phyloP scores from a whole-genome alignment of 441 rosid genomes.

The Rhodomyrtus psidioides region DNA sequence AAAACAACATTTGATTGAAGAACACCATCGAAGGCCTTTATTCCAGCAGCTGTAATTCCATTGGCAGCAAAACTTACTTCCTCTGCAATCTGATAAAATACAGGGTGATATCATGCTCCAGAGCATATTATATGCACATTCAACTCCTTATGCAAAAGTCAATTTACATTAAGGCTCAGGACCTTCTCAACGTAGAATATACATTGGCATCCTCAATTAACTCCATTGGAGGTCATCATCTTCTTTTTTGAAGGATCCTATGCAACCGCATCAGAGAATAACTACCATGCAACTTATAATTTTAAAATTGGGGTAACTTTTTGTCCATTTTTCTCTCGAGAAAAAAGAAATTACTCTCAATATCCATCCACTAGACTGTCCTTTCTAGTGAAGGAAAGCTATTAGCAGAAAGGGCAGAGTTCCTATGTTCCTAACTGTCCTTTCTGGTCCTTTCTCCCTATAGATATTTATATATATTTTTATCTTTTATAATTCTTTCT shows the following conservation, averaged over 20 bases:
- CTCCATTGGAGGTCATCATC: neutral
- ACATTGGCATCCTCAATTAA: neutral
- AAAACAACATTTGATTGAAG: constrained; percentile 72
- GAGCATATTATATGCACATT: neutral
- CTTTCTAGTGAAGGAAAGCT: no score
- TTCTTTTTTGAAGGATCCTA: neutral
- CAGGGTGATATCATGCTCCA: neutral
- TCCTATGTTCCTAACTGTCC: no score
- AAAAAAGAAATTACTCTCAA: neutral
- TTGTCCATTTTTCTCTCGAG: neutral
- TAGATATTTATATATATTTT: no score
- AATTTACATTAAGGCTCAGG: neutral
- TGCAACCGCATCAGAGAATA: neutral
- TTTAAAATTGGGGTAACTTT: neutral
- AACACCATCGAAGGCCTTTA: constrained; percentile 77
- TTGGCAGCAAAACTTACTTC: constrained; percentile 95
- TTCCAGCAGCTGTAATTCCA: constrained; percentile 83
- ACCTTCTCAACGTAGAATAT: neutral
- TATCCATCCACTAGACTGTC: neutral
- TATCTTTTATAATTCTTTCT: no score
- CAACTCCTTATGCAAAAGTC: neutral
- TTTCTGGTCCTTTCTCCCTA: no score
- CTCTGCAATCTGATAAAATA: constrained; percentile 46
- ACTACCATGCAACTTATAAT: neutral
- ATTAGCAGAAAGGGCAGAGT: no score